Evolutionary conservation across 2,329 filamentous ascomycete genomes (phyloP).

Genomic region (Sclerotinia spermophila): DNA sequence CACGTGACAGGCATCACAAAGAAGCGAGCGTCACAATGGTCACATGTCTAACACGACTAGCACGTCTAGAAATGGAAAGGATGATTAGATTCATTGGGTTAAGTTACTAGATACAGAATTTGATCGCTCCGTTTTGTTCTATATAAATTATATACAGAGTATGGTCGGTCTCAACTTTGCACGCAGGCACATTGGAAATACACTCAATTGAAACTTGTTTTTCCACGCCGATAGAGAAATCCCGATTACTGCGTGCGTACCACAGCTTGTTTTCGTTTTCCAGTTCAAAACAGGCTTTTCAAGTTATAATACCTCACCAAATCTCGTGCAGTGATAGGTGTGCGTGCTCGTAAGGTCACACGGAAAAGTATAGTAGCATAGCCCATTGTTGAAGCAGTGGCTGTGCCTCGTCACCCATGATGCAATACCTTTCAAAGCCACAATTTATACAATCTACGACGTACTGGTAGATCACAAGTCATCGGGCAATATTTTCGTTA

Average conservation of each 20-base stretch:
- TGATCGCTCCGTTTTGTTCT: background rate
- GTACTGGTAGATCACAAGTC: background rate
- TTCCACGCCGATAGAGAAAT: background rate
- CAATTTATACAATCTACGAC: background rate
- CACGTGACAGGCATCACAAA: no score
- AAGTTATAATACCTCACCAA: background rate
- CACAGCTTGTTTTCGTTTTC: background rate
- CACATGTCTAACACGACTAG: no score
- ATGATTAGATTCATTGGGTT: no score
- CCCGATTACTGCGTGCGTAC: background rate
- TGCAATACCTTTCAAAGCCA: constrained; percentile 11
- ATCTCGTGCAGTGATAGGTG: background rate
- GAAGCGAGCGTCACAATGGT: no score
- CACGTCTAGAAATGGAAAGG: no score
- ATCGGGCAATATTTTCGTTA: background rate
- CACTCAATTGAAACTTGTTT: background rate
- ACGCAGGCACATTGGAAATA: background rate
- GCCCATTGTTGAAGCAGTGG: background rate
- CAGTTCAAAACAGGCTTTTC: background rate
- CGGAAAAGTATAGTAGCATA: background rate
- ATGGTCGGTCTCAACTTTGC: no score
- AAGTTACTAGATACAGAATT: background rate
- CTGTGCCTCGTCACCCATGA: constrained; percentile 6
- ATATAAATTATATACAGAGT: no score
- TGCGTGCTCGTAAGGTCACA: background rate